phyloP scores from a whole-genome alignment of 306 rosid genomes.

The Begonia peltatifolia region DNA sequence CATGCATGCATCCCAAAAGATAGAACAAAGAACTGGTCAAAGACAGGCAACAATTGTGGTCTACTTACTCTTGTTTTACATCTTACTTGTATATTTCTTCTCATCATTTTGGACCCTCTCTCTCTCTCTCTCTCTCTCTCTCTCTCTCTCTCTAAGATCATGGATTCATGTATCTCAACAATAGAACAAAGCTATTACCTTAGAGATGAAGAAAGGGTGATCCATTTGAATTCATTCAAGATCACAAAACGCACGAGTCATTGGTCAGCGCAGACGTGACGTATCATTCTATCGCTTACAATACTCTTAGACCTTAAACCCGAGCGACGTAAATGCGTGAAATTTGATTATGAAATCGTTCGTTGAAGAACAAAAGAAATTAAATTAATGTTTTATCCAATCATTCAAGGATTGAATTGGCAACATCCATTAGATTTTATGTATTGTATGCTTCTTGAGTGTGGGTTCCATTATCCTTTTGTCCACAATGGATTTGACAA shows the following conservation, averaged over 20 bases:
- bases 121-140: background rate
- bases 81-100: no score
- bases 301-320: no score
- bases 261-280: no score
- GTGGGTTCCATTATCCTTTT: slow-evolving; percentile 36
- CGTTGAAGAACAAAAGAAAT: no score
- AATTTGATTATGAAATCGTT: background rate
- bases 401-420: slow-evolving; percentile 75
- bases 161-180: no score
- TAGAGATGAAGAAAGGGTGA: no score
- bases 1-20: slow-evolving; percentile 50
- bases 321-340: background rate
- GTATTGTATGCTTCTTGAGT: slow-evolving; percentile 12
- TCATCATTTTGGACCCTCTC: no score
- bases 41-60: slow-evolving; percentile 23
- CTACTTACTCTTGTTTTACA: slow-evolving; percentile 3
- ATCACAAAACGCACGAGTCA: no score
- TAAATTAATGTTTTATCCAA: slow-evolving; percentile 11
- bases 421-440: slow-evolving; percentile 69
- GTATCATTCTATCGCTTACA: no score
- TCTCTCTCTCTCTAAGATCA: background rate
- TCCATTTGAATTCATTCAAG: no score
- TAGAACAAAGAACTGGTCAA: slow-evolving; percentile 39
- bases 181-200: no score
- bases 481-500: slow-evolving; percentile 18